Base-by-base conservation (phyloP, 371 early-diverging fungal genomes). In the Phascolomyces articulosus region DNA sequence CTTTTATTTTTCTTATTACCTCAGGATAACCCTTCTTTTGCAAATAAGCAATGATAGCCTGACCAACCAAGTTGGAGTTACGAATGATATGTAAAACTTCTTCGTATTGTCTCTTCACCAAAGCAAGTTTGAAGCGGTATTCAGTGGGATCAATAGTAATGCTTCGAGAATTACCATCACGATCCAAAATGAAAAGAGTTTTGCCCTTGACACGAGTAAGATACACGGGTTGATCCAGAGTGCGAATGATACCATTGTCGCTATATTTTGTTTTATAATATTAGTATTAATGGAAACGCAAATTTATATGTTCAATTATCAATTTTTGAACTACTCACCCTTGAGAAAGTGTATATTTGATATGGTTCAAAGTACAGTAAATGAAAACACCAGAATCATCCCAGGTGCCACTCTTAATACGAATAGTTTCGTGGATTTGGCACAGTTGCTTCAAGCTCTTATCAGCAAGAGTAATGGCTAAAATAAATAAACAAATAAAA, bases 11-110 rank as follows among this genome's bases (percentile, higher is more conserved):
- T 8, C 0, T 18, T 10, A 28, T 66, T 70, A 83, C 87, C 80
- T 96, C 97, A 2, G 99, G 97, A 72, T 97, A 97, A 0, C 98
- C 97, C 78, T 98, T 98, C 88, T 96, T 94, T 75, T 97, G 98
- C 67, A 99, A 81, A 80, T 96, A 99, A 1, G 97, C 95, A 75
- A 99, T 96, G 76, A 99, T 97, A 23, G 96, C 89, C 74, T 99
- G 97, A 6, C 99, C 99, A 10, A 98, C 96, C 51, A 99, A 80
- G 77, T 96, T 95, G 6, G 95, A 94, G 64, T 89, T 94, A 62
- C 95, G 90, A 65, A 99, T 99, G 59, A 98, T 93, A 68, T 93
- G 89, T 47, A 96, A 77, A 0, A 99, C 95, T 69, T 94, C 93
- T 67, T 93, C 94, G 68, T 95, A 96, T 74, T 97, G 92, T 53